Evolutionary conservation across 352 stramenopile genomes (phyloP).

Genomic region (Plasmopara viticola): DNA sequence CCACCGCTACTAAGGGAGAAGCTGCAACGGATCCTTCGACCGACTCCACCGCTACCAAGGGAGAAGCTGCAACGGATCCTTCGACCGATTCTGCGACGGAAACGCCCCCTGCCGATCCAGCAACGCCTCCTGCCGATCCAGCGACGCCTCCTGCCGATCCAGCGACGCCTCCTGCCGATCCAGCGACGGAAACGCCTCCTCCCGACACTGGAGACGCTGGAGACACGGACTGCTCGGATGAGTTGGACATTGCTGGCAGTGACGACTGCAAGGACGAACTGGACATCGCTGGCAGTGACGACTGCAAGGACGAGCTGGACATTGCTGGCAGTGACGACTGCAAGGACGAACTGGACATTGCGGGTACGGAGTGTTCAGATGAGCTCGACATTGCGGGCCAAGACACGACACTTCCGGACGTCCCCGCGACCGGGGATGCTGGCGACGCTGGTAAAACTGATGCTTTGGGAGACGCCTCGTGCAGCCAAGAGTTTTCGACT

Average conservation of each 20-base stretch:
- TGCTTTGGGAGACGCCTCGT: constrained; percentile 10
- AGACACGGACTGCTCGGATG: constrained; percentile 18
- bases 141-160: background rate
- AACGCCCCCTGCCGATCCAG: background rate
- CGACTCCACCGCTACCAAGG: background rate
- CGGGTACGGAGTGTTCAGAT: constrained; percentile 26
- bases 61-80: background rate
- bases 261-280: constrained; percentile 24
- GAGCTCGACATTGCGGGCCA: constrained; percentile 24
- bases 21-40: background rate
- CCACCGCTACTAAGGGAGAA: background rate
- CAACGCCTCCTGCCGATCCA: too few species aligned
- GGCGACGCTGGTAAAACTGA: constrained; percentile 5
- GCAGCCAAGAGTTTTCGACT: constrained; percentile 21
- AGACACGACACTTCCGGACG: constrained; percentile 18
- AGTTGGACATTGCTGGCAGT: constrained; percentile 18
- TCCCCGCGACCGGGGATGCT: too few species aligned
- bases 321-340: constrained; percentile 32
- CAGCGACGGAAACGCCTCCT: background rate
- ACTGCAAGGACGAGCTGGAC: constrained; percentile 22
- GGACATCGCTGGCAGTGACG: constrained; percentile 20
- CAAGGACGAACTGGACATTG: constrained; percentile 21
- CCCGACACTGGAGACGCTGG: background rate
- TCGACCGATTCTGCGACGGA: background rate
- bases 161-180: background rate